Evolutionary conservation across 179 eudicot genomes (phyloP), one percentile per base, ranked within the genome.

Genomic region (Silene vulgaris): DNA sequence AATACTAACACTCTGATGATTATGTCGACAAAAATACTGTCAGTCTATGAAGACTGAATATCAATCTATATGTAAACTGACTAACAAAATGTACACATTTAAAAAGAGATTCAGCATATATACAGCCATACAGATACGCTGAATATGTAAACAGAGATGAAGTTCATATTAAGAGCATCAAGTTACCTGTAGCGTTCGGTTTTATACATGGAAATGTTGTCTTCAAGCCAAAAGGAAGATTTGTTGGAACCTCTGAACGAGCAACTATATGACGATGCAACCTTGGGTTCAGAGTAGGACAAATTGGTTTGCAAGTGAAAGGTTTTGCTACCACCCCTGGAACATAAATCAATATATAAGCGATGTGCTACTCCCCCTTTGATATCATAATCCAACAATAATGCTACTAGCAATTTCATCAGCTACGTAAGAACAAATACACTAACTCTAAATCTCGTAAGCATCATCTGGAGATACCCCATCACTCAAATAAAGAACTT

Each of bases 291-390:
- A 59, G 30, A 59, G 26, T 30, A 0, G 61, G 52, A 35, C 66
- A 50, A 19, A 59, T 12, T 32, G 66, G 75, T n/a, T 17, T 4
- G 54, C 32, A 73, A 8, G 9, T 60, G 17, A 71, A 28, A 0
- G 74, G 62, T 71, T 71, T 73, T 19, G 54, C 66, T 59, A 73
- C 19, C 52, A 60, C 32, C 50, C 54, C 75, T 73, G 75, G 9
- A 8, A 60, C 66, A 73, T 17, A 59, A 73, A 71, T 28, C 37
- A 56, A 71, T 29, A 71, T 64, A 71, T 23, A 29, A 29, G 32
- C 32, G 3, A 29, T 29, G 32, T 29, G 32, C 32, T 29, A 29
- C 32, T 29, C 32, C 3, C 32, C 32, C 32, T 29, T 1, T 29
- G 32, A 29, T 29, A 29, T 29, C 32, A 29, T 29, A 3, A 29